Evolutionary conservation across 2,329 filamentous ascomycete species (phyloP).

Genomic region (Coleophoma crateriformis): DNA sequence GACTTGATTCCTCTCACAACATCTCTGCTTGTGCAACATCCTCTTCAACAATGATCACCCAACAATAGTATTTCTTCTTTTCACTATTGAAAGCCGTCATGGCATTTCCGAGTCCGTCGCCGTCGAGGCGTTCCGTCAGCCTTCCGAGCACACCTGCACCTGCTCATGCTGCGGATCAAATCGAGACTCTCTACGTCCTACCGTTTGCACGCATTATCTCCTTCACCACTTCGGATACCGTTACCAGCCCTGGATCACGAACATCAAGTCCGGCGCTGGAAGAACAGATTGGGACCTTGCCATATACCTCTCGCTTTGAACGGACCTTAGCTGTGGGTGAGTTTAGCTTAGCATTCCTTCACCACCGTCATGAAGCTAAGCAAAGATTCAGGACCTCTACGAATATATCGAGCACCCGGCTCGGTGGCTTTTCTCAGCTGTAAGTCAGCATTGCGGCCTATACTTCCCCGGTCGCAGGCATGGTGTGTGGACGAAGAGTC

Average conservation of each 20-base stretch:
- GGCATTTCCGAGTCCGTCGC: conserved; percentile 12
- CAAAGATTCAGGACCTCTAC: conserved; percentile 54
- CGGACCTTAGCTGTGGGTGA: conserved; percentile 73
- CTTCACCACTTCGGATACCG: conserved; percentile 36
- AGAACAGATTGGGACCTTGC: conserved; percentile 55
- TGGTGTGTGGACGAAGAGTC: conserved; percentile 86
- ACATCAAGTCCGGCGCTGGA: conserved; percentile 29
- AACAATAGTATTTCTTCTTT: conserved; percentile 6
- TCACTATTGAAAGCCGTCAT: conserved; percentile 9
- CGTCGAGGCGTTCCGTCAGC: conserved; percentile 17
- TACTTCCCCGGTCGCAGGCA: conserved; percentile 84
- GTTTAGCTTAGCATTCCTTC: conserved; percentile 16
- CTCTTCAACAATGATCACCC: conserved; percentile 13
- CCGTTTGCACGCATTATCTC: conserved; percentile 39
- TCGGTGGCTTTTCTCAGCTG: conserved; percentile 87
- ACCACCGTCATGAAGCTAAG: not conserved
- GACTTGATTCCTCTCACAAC: too few species aligned
- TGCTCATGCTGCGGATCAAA: conserved; percentile 17
- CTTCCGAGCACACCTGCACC: conserved; percentile 9
- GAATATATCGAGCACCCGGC: conserved; percentile 80
- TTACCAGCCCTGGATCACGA: conserved; percentile 13
- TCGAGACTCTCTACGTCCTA: conserved; percentile 25
- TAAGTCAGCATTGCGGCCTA: conserved; percentile 76
- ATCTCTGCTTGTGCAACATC: not conserved
- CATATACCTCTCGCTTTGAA: conserved; percentile 73